These are phyloP conservation scores for Stevia rebaudiana DNA, from an alignment of 140 eudicot genomes.

Conservation along the genomic window DNA sequence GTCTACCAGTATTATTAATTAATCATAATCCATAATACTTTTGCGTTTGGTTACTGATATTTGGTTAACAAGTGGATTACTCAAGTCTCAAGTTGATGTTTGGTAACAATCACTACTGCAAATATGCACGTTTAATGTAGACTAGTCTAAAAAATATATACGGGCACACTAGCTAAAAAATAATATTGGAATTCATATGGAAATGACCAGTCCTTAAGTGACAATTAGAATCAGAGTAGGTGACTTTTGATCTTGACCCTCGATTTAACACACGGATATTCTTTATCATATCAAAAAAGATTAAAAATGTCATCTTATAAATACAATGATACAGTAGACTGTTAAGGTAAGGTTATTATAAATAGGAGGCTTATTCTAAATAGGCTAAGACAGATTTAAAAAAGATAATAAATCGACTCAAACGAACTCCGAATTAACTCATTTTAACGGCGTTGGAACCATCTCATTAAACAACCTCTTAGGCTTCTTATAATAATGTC, in stretches of 20 bases:
- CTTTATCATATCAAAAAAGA: not conserved
- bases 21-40: not conserved
- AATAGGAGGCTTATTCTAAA: no score
- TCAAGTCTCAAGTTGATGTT: conserved; percentile 1
- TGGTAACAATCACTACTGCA: conserved; percentile 24
- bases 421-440: no score
- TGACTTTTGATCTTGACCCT: conserved; percentile 22
- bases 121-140: conserved; percentile 4
- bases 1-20: not conserved
- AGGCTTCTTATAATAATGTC: no score
- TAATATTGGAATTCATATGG: not conserved
- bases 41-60: not conserved
- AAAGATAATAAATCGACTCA: no score
- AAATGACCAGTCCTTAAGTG: conserved; percentile 16
- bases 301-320: not conserved
- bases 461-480: no score
- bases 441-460: no score
- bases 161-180: not conserved
- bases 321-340: no score
- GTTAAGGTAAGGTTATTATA: no score
- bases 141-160: conserved; percentile 3
- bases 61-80: conserved; percentile 28
- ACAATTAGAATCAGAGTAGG: conserved; percentile 21
- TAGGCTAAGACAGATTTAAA: no score
- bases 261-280: conserved; percentile 7